Percentiles rank a stretch among this genome's conserved stretches.
Conservation (phyloP, 2,329 filamentous ascomycete species). For the Ilyonectria destructans region DNA sequence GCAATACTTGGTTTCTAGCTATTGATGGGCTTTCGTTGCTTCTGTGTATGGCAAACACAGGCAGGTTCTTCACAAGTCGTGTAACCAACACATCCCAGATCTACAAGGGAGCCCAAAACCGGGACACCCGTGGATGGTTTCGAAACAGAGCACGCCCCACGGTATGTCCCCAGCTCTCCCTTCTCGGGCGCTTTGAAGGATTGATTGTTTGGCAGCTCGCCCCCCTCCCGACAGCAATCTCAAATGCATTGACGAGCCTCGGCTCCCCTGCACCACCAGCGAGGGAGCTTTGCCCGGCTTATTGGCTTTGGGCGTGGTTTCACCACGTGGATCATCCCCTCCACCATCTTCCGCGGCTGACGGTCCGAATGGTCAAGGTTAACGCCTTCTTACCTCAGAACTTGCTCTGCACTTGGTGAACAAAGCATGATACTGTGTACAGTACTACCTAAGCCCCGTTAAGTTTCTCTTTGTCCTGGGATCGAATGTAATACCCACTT, state of each 20-base stretch:
- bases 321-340: conserved; percentile 47
- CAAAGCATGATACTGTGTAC: conserved; percentile 24
- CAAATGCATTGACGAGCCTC: conserved; percentile 30
- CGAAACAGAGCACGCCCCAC: conserved; percentile 30
- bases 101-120: conserved; percentile 31
- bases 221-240: conserved; percentile 11
- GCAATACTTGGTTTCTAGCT: conserved; percentile 7
- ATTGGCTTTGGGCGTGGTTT: conserved; percentile 39
- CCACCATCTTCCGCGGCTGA: conserved; percentile 39
- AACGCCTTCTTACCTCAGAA: conserved; percentile 33
- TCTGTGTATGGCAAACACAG: conserved; percentile 29
- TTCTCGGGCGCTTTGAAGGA: neutral
- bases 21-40: conserved; percentile 15
- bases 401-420: conserved; percentile 27
- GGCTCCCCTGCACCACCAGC: conserved; percentile 23
- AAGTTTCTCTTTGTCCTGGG: neutral
- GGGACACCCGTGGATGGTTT: conserved; percentile 36
- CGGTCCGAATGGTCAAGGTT: conserved; percentile 40
- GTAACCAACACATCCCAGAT: conserved; percentile 36
- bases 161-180: conserved; percentile 19
- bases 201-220: conserved; percentile 8
- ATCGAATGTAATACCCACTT: conserved; percentile 38
- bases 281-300: conserved; percentile 29
- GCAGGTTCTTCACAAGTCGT: conserved; percentile 26
- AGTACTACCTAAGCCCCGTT: neutral